Conservation (phyloP, 1,284 basidiomycete species). For the Cutaneotrichosporon sp. region DNA sequence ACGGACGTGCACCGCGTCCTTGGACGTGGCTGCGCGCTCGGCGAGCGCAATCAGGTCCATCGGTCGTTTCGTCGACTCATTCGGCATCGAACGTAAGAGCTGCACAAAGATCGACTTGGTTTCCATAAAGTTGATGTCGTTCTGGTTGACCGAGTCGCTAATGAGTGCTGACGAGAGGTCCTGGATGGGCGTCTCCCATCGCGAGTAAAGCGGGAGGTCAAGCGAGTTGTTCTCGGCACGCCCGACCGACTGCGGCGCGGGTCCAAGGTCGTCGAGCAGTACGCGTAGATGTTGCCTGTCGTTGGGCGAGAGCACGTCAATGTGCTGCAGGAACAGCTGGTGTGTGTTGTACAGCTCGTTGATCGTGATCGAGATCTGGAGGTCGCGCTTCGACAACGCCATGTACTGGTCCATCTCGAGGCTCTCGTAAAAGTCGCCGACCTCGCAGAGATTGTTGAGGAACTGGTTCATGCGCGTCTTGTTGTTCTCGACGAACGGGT, state of each 20-base stretch:
- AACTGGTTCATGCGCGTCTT: conserved; percentile 96
- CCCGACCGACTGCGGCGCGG: conserved; percentile 88
- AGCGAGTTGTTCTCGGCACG: conserved; percentile 96
- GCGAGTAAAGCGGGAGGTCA: conserved; percentile 88
- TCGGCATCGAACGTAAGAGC: conserved; percentile 89
- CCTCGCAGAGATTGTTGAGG: conserved; percentile 93
- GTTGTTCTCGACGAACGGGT: conserved; percentile 98
- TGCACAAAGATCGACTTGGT: conserved; percentile 99
- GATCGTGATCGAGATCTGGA: conserved; percentile 97
- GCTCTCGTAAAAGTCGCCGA: conserved; percentile 98
- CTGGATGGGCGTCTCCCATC: conserved; percentile 99
- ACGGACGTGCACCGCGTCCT: conserved; percentile 89
- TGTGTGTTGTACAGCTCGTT: conserved; percentile 99
- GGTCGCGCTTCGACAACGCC: conserved; percentile 97
- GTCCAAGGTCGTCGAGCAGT: conserved; percentile 89
- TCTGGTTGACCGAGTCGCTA: conserved; percentile 86
- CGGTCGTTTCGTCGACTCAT: conserved; percentile 69
- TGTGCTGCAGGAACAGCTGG: conserved; percentile 87
- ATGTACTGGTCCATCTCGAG: conserved; percentile 99
- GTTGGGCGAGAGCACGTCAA: conserved; percentile 91
- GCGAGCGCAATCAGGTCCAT: conserved; percentile 87
- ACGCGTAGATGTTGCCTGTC: conserved; percentile 97
- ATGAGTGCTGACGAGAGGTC: conserved; percentile 95
- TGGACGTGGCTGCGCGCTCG: conserved; percentile 92
- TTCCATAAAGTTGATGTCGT: conserved; percentile 99